phyloP scores from a whole-genome alignment of 306 rosid genomes.

The Castanea sativa region DNA sequence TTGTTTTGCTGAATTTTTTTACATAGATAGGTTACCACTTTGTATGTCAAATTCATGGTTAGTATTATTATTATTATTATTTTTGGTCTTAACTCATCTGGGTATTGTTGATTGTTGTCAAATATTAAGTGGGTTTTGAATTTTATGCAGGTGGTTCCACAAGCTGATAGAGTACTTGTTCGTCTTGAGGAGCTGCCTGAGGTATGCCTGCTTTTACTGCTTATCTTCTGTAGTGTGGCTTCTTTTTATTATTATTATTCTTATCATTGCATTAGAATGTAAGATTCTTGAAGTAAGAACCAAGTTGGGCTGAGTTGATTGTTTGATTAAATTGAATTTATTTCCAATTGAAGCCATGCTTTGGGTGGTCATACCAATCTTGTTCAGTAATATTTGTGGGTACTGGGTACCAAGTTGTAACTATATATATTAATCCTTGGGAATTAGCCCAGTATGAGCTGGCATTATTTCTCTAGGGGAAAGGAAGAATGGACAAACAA shows the following conservation, averaged over 20 bases:
- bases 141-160: conserved; percentile 74
- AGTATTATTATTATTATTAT: background rate
- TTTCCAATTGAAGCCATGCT: too few species aligned
- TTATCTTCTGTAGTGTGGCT: background rate
- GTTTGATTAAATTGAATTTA: too few species aligned
- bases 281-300: too few species aligned
- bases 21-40: background rate
- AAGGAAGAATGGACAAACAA: background rate
- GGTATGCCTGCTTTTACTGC: conserved; percentile 32
- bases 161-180: conserved; percentile 91
- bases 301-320: too few species aligned
- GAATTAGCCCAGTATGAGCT: background rate
- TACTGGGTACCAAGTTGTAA: too few species aligned
- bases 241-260: background rate
- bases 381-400: too few species aligned
- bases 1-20: background rate
- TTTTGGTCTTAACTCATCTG: background rate
- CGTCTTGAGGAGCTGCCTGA: conserved; percentile 70
- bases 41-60: background rate
- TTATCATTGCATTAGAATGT: too few species aligned
- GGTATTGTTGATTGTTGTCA: background rate
- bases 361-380: too few species aligned
- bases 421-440: background rate
- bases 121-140: background rate
- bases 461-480: background rate